Conservation (phyloP, 2,329 filamentous ascomycete species). For the Didymella arachidicola region DNA sequence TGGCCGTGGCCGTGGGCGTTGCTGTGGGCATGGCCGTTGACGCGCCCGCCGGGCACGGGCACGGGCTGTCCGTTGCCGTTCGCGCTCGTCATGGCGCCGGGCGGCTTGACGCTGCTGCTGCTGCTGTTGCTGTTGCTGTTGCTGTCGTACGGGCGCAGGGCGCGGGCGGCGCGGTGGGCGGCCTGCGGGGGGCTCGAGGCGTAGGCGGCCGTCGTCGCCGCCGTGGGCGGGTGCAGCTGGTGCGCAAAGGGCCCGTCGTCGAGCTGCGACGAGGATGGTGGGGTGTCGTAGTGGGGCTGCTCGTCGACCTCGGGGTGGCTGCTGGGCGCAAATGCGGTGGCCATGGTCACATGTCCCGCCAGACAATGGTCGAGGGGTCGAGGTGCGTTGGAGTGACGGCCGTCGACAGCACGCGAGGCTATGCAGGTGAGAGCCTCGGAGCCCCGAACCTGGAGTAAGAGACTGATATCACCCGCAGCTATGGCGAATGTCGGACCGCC, state of each 20-base stretch:
- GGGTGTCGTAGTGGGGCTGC: conserved; percentile 39
- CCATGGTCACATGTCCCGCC: conserved; percentile 5
- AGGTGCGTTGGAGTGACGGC: not conserved
- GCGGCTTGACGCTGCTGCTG: conserved; percentile 21
- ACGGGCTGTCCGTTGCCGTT: conserved; percentile 32
- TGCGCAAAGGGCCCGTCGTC: conserved; percentile 13
- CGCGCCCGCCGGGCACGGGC: conserved; percentile 48
- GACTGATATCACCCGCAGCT: conserved; percentile 26
- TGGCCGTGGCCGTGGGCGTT: conserved; percentile 43
- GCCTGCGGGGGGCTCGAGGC: not conserved
- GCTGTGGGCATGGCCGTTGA: conserved; percentile 37
- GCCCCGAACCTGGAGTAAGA: conserved; percentile 24
- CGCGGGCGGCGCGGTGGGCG: conserved; percentile 39
- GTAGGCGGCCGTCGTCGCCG: not conserved
- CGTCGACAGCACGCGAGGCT: not conserved
- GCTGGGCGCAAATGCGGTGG: conserved; percentile 39
- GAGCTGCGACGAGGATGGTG: conserved; percentile 32
- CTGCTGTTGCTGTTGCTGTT: not conserved
- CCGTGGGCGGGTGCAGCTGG: conserved; percentile 23
- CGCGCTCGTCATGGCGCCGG: conserved; percentile 45
- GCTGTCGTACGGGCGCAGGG: conserved; percentile 39
- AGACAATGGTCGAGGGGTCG: not conserved
- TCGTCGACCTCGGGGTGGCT: conserved; percentile 29
- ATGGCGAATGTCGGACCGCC: conserved; percentile 14
- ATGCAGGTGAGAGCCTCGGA: conserved; percentile 1